Conservation (phyloP, 202 grass and related monocot species). For the Carex arenaria region DNA sequence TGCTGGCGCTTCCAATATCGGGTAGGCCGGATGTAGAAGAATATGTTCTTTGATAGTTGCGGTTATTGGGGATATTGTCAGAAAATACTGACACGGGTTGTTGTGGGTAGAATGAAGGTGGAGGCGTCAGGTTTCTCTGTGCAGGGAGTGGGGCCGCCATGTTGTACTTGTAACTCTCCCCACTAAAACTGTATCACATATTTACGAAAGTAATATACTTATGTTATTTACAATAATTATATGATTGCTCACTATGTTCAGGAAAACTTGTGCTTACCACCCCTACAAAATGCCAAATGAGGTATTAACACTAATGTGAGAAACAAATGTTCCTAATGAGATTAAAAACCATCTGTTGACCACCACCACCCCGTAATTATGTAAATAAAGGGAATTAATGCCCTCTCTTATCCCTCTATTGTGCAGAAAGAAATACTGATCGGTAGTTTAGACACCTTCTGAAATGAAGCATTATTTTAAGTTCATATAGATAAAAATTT, state of each 20-base stretch:
- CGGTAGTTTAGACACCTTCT: background rate
- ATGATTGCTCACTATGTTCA: background rate
- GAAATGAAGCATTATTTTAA: constrained; percentile 2
- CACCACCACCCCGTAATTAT: background rate
- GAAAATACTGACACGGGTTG: constrained; percentile 58
- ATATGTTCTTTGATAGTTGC: constrained; percentile 77
- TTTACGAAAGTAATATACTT: constrained; percentile 7
- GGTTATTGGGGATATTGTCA: constrained; percentile 40
- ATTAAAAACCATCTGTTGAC: background rate
- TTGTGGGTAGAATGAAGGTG: constrained; percentile 69
- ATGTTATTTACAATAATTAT: background rate
- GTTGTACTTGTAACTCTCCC: constrained; percentile 77
- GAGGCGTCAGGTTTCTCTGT: constrained; percentile 78
- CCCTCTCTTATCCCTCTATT: background rate
- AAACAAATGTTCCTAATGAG: background rate
- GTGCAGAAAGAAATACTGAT: constrained; percentile 2
- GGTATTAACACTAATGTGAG: background rate
- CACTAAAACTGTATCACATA: constrained; percentile 35
- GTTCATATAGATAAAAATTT: background rate
- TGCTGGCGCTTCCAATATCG: constrained; percentile 28
- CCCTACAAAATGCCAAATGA: background rate
- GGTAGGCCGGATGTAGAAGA: constrained; percentile 36
- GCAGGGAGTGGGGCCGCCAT: constrained; percentile 57
- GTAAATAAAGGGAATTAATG: background rate
- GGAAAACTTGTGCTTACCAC: background rate